A percentile compares a stretch with the other conserved stretches of the same genome.
phyloP scores from a whole-genome alignment of 208 protist species.

The Porcisia deanei region DNA sequence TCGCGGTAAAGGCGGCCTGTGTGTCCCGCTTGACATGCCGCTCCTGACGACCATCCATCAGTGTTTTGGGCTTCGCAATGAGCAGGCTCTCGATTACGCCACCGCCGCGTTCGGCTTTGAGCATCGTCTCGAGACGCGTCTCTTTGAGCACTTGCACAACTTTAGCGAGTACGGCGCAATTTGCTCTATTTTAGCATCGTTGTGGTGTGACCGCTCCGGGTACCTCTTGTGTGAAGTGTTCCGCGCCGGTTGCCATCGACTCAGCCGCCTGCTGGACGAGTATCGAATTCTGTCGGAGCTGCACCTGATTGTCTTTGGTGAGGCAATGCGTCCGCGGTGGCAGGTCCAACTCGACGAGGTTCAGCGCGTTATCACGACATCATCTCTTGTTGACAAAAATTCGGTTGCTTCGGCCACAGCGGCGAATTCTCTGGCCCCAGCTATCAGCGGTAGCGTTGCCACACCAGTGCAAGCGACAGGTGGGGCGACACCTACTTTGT shows the following conservation, averaged over 20 bases:
- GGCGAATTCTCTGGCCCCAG: conserved; percentile 4
- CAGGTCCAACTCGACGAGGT: conserved; percentile 90
- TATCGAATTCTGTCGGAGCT: conserved; percentile 78
- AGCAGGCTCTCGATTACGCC: conserved; percentile 59
- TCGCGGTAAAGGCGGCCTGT: conserved; percentile 66
- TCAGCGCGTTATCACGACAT: conserved; percentile 79
- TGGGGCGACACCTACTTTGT: neutral
- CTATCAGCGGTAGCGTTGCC: neutral
- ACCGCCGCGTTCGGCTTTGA: conserved; percentile 82
- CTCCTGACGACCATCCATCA: conserved; percentile 72
- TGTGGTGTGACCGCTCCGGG: conserved; percentile 84
- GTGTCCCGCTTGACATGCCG: conserved; percentile 56
- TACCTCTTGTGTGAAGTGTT: conserved; percentile 70
- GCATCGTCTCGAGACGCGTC: conserved; percentile 58
- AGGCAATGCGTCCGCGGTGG: conserved; percentile 83
- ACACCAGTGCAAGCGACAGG: neutral
- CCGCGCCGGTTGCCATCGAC: conserved; percentile 42
- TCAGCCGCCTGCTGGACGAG: conserved; percentile 69
- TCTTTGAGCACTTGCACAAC: conserved; percentile 52
- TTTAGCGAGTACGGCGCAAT: conserved; percentile 68
- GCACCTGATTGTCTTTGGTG: conserved; percentile 76
- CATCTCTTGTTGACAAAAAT: conserved; percentile 32
- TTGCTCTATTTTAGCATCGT: conserved; percentile 52
- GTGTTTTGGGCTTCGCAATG: conserved; percentile 65
- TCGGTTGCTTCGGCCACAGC: conserved; percentile 25